phyloP scores from a whole-genome alignment of 768 basidiomycete species.

The Boletus vermiculosoides region DNA sequence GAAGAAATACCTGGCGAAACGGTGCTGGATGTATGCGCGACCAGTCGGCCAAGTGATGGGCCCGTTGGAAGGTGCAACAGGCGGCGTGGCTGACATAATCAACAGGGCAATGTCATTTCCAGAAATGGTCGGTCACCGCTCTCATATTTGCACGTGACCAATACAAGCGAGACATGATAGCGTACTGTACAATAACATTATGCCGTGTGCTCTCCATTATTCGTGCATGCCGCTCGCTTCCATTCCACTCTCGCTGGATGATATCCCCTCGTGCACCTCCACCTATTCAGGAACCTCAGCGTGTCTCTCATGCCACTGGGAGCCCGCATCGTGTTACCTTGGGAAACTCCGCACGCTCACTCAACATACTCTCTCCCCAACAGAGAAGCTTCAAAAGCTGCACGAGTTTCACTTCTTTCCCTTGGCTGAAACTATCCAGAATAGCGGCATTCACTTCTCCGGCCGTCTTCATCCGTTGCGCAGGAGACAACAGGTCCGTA shows the following conservation, averaged over 20 bases:
- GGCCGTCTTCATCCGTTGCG: conserved; percentile 91
- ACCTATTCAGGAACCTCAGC: conserved; percentile 29
- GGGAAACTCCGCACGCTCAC: conserved; percentile 78
- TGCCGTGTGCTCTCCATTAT: conserved; percentile 12
- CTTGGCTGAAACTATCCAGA: conserved; percentile 86
- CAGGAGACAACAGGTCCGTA: conserved; percentile 76
- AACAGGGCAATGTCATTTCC: conserved; percentile 21
- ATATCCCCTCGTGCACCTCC: conserved; percentile 29
- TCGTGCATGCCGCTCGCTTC: conserved; percentile 26
- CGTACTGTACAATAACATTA: neutral
- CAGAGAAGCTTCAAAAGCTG: conserved; percentile 77
- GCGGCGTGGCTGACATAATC: conserved; percentile 33
- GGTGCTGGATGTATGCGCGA: conserved; percentile 29
- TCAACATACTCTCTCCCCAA: conserved; percentile 84
- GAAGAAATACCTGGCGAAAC: conserved; percentile 18
- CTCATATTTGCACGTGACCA: conserved; percentile 14
- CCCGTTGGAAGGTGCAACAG: conserved; percentile 27
- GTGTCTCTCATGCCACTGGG: conserved; percentile 23
- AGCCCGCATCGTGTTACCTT: conserved; percentile 46
- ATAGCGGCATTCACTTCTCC: conserved; percentile 96
- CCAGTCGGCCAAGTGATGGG: conserved; percentile 27
- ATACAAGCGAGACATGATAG: neutral
- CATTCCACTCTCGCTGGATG: conserved; percentile 10
- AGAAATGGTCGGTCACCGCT: neutral
- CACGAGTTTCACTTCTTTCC: conserved; percentile 87